Evolutionary conservation across 352 stramenopile genomes (phyloP).

Genomic region (Pythium vanterpoolii): DNA sequence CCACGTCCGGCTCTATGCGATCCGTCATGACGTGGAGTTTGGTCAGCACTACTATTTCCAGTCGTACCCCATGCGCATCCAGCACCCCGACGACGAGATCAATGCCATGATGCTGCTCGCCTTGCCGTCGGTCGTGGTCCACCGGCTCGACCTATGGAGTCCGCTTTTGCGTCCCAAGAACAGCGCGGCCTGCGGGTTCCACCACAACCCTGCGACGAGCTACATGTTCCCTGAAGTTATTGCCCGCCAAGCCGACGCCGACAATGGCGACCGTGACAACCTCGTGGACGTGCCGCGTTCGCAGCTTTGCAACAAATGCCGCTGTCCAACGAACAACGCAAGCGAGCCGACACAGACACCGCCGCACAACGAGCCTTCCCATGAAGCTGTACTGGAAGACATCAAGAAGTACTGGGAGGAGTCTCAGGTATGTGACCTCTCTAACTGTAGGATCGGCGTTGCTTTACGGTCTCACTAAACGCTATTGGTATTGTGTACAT

Average conservation of each 20-base stretch:
- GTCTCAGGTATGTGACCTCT: constrained; percentile 54
- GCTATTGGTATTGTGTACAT: neutral
- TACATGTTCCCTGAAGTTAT: constrained; percentile 75
- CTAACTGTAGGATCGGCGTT: neutral
- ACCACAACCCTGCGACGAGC: constrained; percentile 57
- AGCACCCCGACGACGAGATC: constrained; percentile 93
- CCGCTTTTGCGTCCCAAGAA: constrained; percentile 83
- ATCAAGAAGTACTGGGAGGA: constrained; percentile 77
- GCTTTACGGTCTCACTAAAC: neutral
- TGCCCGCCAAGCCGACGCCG: constrained; percentile 48
- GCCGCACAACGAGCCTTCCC: constrained; percentile 13
- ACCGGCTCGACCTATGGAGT: constrained; percentile 91
- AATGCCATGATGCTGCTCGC: constrained; percentile 87
- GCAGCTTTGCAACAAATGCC: constrained; percentile 40
- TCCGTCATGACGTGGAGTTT: constrained; percentile 72
- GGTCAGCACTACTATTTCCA: constrained; percentile 86
- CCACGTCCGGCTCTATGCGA: constrained; percentile 92
- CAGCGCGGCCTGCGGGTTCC: constrained; percentile 34
- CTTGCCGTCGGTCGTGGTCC: constrained; percentile 90
- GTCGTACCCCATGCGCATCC: constrained; percentile 92
- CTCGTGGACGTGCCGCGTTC: constrained; percentile 27
- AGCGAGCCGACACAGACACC: constrained; percentile 13
- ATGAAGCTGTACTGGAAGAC: constrained; percentile 39
- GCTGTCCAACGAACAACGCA: constrained; percentile 27
- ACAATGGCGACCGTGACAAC: constrained; percentile 62